Conservation (phyloP, 176 grass and related monocot genomes). For the Eleusine indica region DNA sequence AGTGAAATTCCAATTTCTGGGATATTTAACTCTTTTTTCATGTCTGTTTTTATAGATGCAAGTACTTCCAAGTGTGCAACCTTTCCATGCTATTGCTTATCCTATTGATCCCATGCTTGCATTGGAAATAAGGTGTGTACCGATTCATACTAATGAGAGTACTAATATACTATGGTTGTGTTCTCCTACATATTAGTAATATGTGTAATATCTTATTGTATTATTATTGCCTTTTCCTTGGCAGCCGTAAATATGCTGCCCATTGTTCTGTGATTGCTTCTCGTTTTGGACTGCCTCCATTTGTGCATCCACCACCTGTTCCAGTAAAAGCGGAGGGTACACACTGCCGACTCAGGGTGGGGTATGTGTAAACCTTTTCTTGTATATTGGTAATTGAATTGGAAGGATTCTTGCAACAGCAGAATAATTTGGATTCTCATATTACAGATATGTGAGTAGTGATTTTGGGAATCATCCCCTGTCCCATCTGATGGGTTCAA, state of each 20-base stretch:
- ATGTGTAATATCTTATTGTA: background rate
- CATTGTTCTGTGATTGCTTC: conserved; percentile 85
- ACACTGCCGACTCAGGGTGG: conserved; percentile 69
- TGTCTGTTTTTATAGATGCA: conserved; percentile 33
- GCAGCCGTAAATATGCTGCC: conserved; percentile 77
- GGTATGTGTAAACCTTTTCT: conserved; percentile 50
- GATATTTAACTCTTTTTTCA: conserved; percentile 12
- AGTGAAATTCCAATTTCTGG: background rate
- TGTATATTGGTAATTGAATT: conserved; percentile 5
- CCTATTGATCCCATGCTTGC: conserved; percentile 82
- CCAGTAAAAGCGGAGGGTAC: conserved; percentile 62
- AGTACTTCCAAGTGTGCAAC: conserved; percentile 89
- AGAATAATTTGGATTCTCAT: conserved; percentile 30
- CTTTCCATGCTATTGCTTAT: conserved; percentile 97
- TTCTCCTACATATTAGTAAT: conserved; percentile 9
- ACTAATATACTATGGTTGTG: background rate
- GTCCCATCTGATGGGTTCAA: conserved; percentile 93
- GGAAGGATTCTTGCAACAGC: conserved; percentile 4
- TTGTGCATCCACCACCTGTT: conserved; percentile 64
- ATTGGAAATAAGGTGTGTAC: conserved; percentile 75
- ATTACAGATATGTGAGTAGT: conserved; percentile 84
- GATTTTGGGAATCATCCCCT: conserved; percentile 97
- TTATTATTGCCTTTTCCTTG: conserved; percentile 9
- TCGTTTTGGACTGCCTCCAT: conserved; percentile 66
- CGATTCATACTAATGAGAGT: background rate